Conservation (phyloP, 2,329 filamentous ascomycete genomes). For the Hymenoscyphus albidus region DNA sequence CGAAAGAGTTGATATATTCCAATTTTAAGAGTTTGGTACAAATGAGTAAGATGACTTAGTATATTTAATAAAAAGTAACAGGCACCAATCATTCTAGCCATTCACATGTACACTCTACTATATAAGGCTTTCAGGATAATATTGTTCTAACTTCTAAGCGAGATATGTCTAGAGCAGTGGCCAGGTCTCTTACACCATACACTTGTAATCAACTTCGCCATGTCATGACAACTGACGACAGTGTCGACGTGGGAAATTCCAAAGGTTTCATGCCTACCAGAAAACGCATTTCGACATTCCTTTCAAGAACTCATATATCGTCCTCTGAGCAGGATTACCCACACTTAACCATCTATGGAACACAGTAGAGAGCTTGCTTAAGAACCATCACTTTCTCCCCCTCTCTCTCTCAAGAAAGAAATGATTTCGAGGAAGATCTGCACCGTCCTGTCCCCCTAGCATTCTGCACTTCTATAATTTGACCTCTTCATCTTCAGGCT, state of each 20-base stretch:
- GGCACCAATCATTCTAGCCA: too few relatives aligned
- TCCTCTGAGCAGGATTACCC: conserved; percentile 23
- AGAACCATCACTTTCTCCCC: conserved; percentile 12
- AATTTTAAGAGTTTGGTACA: too few relatives aligned
- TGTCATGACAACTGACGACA: conserved; percentile 24
- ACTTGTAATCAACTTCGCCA: conserved; percentile 20
- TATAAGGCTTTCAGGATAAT: too few relatives aligned
- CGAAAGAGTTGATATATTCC: too few relatives aligned
- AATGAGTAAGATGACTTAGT: too few relatives aligned
- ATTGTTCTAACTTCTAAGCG: too few relatives aligned
- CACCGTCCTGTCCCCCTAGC: conserved; percentile 22
- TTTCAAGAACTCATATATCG: conserved; percentile 22
- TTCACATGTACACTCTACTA: too few relatives aligned
- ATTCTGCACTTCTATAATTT: conserved; percentile 28
- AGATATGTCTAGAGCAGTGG: too few relatives aligned
- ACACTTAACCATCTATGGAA: conserved; percentile 21
- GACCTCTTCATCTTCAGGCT: conserved; percentile 15
- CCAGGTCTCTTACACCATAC: too few relatives aligned
- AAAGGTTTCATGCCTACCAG: conserved; percentile 19
- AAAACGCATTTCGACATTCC: conserved; percentile 23
- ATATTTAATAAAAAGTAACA: too few relatives aligned
- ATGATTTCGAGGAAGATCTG: conserved; percentile 20
- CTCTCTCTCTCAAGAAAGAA: not conserved
- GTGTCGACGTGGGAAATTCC: conserved; percentile 25
- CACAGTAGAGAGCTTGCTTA: conserved; percentile 14